Evolutionary conservation across 108 stramenopile species (phyloP).

Genomic region (Fistulifera pelliculosa): DNA sequence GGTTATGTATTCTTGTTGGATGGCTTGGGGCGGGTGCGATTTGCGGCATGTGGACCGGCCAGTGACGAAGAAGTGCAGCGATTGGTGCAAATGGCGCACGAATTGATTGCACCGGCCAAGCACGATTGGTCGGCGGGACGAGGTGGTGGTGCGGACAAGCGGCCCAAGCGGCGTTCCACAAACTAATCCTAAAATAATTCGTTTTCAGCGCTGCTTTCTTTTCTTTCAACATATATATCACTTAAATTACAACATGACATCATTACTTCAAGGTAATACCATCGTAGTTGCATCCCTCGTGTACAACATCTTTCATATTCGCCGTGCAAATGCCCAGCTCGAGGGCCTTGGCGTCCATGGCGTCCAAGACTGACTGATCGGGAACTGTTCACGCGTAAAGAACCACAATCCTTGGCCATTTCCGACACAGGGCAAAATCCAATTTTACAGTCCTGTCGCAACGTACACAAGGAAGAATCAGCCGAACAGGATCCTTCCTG

Average conservation of each 20-base stretch:
- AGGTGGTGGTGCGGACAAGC: too few species aligned
- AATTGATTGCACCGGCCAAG: slow-evolving; percentile 17
- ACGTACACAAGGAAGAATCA: background rate
- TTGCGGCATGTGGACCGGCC: slow-evolving; percentile 66
- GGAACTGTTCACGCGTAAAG: background rate
- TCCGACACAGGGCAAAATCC: background rate
- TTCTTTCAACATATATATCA: too few species aligned
- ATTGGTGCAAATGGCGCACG: slow-evolving; percentile 45
- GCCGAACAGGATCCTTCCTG: background rate
- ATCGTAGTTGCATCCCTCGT: background rate
- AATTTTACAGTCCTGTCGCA: background rate
- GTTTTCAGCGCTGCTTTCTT: too few species aligned
- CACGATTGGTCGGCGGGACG: background rate
- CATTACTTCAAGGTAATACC: background rate
- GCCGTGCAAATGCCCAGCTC: background rate
- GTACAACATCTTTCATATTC: background rate
- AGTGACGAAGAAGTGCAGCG: slow-evolving; percentile 42
- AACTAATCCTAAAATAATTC: too few species aligned
- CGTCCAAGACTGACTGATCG: background rate
- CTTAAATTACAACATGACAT: too few species aligned
- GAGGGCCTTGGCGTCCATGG: background rate
- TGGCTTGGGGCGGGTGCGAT: slow-evolving; percentile 68
- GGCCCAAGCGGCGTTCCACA: too few species aligned
- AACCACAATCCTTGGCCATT: slow-evolving; percentile 1
- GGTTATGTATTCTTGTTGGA: slow-evolving; percentile 74